Evolutionary conservation across 352 stramenopile genomes (phyloP).

Genomic region (Pythium aristosporum): DNA sequence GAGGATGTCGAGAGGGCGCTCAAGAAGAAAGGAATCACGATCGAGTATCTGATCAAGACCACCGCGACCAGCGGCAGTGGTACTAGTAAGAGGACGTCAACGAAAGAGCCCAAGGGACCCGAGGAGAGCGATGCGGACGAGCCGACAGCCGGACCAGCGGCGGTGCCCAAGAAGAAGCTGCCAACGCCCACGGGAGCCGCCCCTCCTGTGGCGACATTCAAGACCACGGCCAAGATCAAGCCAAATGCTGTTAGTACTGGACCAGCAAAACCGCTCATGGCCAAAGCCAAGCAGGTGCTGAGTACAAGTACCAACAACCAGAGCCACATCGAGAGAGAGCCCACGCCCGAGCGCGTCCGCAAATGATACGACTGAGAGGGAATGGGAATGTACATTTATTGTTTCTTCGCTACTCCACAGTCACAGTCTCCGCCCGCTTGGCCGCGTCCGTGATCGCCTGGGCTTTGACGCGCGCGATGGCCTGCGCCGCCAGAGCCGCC

Average conservation of each 20-base stretch:
- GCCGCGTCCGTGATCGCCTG: conserved; percentile 17
- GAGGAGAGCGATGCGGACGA: conserved; percentile 15
- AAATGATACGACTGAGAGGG: conserved; percentile 14
- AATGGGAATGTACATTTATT: background rate
- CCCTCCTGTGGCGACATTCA: background rate
- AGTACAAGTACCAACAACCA: conserved; percentile 13
- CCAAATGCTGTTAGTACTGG: background rate
- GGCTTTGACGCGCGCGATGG: conserved; percentile 21
- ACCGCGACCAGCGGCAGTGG: background rate
- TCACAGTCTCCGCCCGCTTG: background rate
- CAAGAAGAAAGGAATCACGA: conserved; percentile 59
- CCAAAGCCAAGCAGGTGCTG: background rate
- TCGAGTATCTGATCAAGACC: conserved; percentile 55
- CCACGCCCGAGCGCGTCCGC: conserved; percentile 16
- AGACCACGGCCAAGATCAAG: background rate
- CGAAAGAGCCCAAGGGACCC: conserved; percentile 15
- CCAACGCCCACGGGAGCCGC: background rate
- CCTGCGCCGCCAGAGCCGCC: conserved; percentile 17
- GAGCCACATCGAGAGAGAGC: conserved; percentile 17
- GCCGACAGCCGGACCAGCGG: background rate
- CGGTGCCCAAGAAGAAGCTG: conserved; percentile 2
- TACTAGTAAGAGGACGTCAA: background rate
- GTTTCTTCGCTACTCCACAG: conserved; percentile 12
- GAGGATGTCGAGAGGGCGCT: conserved; percentile 46
- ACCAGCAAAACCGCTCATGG: background rate